These are phyloP conservation scores for Tolypocladium pustulatum DNA, from an alignment of 2,329 filamentous ascomycete species.

Conservation along the genomic window DNA sequence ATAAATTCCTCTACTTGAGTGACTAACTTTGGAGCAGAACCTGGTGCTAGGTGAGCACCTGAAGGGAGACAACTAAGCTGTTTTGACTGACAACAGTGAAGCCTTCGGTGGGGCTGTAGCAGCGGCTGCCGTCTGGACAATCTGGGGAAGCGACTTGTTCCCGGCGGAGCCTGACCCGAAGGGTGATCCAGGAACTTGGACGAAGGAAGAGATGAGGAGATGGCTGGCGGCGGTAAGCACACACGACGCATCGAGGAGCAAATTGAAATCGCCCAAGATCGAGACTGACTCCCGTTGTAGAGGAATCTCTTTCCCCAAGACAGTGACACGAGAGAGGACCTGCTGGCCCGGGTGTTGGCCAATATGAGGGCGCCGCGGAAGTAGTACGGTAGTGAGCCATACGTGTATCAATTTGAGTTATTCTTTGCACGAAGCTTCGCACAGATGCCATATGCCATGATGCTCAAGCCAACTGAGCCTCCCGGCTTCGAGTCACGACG, in stretches of 20 bases:
- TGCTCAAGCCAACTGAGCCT: not conserved
- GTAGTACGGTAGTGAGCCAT: not conserved
- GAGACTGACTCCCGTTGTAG: constrained; percentile 15
- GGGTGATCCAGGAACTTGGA: constrained; percentile 64
- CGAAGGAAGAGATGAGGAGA: constrained; percentile 63
- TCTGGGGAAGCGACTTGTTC: constrained; percentile 81
- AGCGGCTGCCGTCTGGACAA: constrained; percentile 70
- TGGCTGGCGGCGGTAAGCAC: constrained; percentile 70
- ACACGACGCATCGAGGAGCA: not conserved
- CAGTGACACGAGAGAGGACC: constrained; percentile 31
- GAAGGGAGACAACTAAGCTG: not conserved
- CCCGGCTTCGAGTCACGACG: not conserved
- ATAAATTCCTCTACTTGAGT: too few species aligned
- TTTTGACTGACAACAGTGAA: constrained; percentile 13
- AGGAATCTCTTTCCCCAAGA: constrained; percentile 34
- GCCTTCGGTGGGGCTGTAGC: constrained; percentile 76
- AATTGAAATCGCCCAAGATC: not conserved
- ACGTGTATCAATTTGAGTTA: not conserved
- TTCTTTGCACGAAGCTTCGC: not conserved
- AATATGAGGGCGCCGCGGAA: constrained; percentile 33
- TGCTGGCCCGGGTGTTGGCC: constrained; percentile 33
- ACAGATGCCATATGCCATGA: not conserved
- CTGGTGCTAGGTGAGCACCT: constrained; percentile 51
- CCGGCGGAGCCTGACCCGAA: constrained; percentile 65
- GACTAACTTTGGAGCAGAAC: constrained; percentile 36